Conservation (phyloP, 139 green algal genomes). For the Astrephomene gubernaculifera region DNA sequence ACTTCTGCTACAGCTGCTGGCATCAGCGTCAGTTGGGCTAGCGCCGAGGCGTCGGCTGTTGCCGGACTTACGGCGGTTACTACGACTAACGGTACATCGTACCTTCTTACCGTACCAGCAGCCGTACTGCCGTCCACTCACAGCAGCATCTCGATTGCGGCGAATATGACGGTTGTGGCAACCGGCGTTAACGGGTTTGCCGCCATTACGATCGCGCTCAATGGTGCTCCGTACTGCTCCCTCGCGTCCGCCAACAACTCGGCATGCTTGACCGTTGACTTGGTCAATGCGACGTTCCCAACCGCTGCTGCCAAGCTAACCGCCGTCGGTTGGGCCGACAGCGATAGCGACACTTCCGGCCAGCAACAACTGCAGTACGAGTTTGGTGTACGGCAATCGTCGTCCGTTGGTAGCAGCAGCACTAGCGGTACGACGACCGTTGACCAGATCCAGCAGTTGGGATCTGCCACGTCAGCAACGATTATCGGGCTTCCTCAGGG, state of each 20-base stretch:
- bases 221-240: conserved; percentile 12
- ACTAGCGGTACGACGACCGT: not conserved
- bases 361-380: conserved; percentile 22
- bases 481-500: conserved; percentile 22
- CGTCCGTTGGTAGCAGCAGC: not conserved
- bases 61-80: not conserved
- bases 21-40: conserved; percentile 2
- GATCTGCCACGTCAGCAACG: not conserved
- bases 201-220: not conserved
- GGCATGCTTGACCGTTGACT: not conserved
- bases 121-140: not conserved
- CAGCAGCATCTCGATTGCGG: not conserved
- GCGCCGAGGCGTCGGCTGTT: not conserved
- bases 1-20: not conserved
- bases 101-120: conserved; percentile 13
- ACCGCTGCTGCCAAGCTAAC: not conserved
- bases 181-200: not conserved
- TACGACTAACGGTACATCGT: not conserved
- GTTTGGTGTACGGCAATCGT: conserved; percentile 8
- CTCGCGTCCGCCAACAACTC: not conserved
- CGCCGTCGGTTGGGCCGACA: conserved; percentile 6
- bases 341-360: not conserved
- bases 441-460: conserved; percentile 7
- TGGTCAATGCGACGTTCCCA: not conserved
- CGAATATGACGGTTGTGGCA: not conserved